A percentile compares a stretch with the other conserved stretches of the same genome.
Conservation (phyloP, 345 rosid species). For the Pugionium cornutum region DNA sequence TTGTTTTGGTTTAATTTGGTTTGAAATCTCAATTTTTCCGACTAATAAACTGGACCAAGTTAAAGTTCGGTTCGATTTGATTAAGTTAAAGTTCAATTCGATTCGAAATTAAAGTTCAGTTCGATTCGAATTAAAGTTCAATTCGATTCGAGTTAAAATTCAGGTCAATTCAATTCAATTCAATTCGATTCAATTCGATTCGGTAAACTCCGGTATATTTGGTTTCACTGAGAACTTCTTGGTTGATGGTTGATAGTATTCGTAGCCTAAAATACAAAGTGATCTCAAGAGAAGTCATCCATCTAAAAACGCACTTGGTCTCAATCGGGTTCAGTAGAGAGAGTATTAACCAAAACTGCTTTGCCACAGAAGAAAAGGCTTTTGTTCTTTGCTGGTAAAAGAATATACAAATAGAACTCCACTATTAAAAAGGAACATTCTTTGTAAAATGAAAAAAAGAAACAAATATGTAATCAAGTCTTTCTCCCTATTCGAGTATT, state of each 20-base stretch:
- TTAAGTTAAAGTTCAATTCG: too few species aligned
- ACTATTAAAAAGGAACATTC: background rate
- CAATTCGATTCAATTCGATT: too few species aligned
- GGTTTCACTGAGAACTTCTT: background rate
- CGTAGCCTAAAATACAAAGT: background rate
- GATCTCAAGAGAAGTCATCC: background rate
- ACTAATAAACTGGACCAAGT: background rate
- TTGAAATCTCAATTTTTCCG: background rate
- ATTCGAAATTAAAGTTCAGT: too few species aligned
- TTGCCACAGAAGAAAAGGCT: background rate
- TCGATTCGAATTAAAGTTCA: too few species aligned
- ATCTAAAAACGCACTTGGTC: background rate
- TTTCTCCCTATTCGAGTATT: conserved; percentile 25
- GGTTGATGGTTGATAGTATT: background rate
- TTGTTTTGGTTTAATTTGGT: background rate
- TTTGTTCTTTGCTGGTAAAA: conserved; percentile 34
- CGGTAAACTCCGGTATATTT: background rate
- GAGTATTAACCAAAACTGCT: conserved; percentile 26
- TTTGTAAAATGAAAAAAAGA: background rate
- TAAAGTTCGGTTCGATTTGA: background rate
- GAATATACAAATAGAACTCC: conserved; percentile 36
- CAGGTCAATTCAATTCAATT: too few species aligned
- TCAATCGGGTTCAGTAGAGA: conserved; percentile 3
- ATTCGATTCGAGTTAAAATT: too few species aligned
- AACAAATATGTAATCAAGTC: conserved; percentile 40